Conservation (phyloP, 345 rosid genomes). For the Microthlaspi erraticum region DNA sequence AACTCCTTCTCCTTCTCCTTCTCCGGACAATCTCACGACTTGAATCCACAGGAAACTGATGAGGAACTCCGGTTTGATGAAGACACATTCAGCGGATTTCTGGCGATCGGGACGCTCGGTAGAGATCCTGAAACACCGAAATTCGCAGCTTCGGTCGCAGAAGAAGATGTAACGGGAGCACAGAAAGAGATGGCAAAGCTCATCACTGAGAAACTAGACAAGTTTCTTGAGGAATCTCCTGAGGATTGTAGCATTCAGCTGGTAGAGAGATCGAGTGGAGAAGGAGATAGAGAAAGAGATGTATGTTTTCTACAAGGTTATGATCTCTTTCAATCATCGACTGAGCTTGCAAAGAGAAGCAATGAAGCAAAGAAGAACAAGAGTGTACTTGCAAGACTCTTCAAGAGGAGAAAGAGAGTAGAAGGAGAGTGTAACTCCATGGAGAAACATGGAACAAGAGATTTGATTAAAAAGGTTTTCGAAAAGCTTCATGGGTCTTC, state of each 20-base stretch:
- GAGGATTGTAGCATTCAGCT: background rate
- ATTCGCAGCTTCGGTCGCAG: conserved; percentile 16
- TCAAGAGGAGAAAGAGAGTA: conserved; percentile 20
- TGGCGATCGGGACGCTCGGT: conserved; percentile 37
- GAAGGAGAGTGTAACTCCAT: background rate
- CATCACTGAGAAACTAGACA: conserved; percentile 35
- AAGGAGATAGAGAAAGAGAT: conserved; percentile 7
- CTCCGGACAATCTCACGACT: background rate
- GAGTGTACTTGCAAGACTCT: conserved; percentile 17
- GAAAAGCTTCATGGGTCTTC: conserved; percentile 22
- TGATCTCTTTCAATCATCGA: conserved; percentile 6
- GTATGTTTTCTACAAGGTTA: conserved; percentile 10
- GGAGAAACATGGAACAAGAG: conserved; percentile 24
- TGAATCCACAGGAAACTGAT: conserved; percentile 3
- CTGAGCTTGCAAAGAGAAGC: conserved; percentile 10
- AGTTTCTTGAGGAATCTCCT: conserved; percentile 23
- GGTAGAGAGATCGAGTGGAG: conserved; percentile 3
- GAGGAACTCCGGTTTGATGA: conserved; percentile 28
- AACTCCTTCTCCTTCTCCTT: conserved; percentile 42
- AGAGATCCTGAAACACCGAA: conserved; percentile 43
- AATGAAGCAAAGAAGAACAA: conserved; percentile 18
- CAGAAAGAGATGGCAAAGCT: conserved; percentile 15
- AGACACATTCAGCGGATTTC: conserved; percentile 39
- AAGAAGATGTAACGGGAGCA: conserved; percentile 20
- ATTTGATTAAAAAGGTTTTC: conserved; percentile 17